Evolutionary conservation across 495 filamentous ascomycete genomes (phyloP).

Genomic region (Podospora didyma): DNA sequence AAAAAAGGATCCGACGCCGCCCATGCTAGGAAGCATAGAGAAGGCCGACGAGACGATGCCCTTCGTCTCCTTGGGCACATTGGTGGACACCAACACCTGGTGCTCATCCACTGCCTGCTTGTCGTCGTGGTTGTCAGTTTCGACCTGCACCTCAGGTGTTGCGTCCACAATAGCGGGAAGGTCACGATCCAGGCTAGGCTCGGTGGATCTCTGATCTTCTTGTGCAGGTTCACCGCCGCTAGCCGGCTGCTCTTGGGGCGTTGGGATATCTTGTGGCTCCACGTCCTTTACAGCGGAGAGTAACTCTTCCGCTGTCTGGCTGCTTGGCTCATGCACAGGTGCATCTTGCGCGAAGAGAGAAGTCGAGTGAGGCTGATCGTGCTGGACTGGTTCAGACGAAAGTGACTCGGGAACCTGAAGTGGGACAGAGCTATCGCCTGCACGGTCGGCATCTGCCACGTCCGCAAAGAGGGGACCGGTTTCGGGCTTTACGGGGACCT

Average conservation of each 20-base stretch:
- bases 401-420: neutral
- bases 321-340: constrained; percentile 5
- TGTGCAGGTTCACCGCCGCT: constrained; percentile 15
- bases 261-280: constrained; percentile 12
- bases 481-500: neutral
- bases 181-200: neutral
- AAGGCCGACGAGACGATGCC: constrained; percentile 14
- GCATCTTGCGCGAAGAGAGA: neutral
- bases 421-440: neutral
- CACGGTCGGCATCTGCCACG: constrained; percentile 5
- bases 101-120: neutral
- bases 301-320: neutral
- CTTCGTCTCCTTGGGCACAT: constrained; percentile 10
- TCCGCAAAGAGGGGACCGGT: neutral
- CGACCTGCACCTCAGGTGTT: neutral
- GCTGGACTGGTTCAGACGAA: neutral
- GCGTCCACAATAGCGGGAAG: constrained; percentile 3
- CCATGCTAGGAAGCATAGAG: constrained; percentile 14
- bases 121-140: neutral
- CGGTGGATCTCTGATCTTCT: constrained; percentile 1
- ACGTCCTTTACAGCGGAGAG: constrained; percentile 9
- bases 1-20: constrained; percentile 20
- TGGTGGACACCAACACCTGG: no score
- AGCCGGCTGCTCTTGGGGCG: constrained; percentile 1
- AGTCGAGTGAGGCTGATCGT: neutral